Percentiles rank a stretch among this genome's conserved stretches.
Conservation (phyloP, 805 yeast species). For the Starmerella bombi region DNA sequence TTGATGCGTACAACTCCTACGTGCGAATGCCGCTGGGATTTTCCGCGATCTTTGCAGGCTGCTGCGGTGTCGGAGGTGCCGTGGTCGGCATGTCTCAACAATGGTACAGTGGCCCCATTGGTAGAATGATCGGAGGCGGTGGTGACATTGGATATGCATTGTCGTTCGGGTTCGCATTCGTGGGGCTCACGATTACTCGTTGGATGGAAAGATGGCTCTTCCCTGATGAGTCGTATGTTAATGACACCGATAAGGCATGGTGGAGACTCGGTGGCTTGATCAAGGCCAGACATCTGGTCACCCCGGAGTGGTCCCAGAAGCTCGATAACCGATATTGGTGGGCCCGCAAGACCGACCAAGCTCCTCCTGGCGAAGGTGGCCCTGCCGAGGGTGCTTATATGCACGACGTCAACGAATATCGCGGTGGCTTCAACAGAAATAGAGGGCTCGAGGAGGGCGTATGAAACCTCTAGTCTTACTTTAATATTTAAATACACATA, state of each 20-base stretch:
- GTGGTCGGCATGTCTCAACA: slow-evolving; percentile 78
- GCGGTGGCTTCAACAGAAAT: slow-evolving; percentile 8
- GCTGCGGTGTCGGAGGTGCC: slow-evolving; percentile 75
- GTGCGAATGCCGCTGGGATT: slow-evolving; percentile 54
- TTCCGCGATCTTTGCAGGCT: slow-evolving; percentile 67
- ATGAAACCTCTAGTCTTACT: not conserved
- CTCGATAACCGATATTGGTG: slow-evolving; percentile 15
- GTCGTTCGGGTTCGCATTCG: slow-evolving; percentile 50
- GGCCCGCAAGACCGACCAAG: slow-evolving; percentile 13
- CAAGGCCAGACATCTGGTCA: slow-evolving; percentile 7
- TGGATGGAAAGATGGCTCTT: slow-evolving; percentile 19
- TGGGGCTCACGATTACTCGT: slow-evolving; percentile 29
- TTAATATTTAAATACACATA: no score
- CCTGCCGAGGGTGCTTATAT: slow-evolving; percentile 14
- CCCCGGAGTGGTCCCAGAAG: slow-evolving; percentile 14
- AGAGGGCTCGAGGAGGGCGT: slow-evolving; percentile 11
- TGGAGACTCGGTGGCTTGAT: slow-evolving; percentile 15
- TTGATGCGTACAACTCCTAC: slow-evolving; percentile 46
- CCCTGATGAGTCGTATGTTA: slow-evolving; percentile 19
- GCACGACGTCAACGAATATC: slow-evolving; percentile 9
- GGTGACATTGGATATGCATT: slow-evolving; percentile 85
- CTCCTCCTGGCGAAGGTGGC: slow-evolving; percentile 15
- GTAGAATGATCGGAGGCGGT: slow-evolving; percentile 49
- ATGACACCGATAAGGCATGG: slow-evolving; percentile 20
- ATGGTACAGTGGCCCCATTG: slow-evolving; percentile 70